Conservation (phyloP, 1,284 basidiomycete species). For the Fomitopsis schrenkii region DNA sequence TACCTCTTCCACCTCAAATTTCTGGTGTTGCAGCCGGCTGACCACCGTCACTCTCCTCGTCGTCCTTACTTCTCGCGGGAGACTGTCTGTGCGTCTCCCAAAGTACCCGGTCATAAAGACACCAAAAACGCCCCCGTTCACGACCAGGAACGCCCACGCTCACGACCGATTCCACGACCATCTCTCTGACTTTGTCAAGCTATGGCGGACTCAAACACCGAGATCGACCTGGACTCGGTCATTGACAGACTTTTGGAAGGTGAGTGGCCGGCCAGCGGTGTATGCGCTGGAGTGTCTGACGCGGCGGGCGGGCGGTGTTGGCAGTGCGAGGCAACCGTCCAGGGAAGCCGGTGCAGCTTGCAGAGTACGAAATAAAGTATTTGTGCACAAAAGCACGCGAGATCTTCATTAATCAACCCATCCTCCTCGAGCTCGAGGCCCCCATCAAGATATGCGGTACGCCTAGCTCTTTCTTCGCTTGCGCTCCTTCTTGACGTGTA, state of each 20-base stretch:
- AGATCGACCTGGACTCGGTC: slow-evolving; percentile 97
- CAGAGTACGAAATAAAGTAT: slow-evolving; percentile 96
- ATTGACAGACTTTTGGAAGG: slow-evolving; percentile 96
- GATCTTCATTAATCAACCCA: slow-evolving; percentile 96
- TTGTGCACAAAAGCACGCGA: slow-evolving; percentile 93
- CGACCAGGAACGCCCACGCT: slow-evolving; percentile 24
- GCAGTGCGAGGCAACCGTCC: slow-evolving; percentile 91
- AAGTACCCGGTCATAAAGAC: slow-evolving; percentile 13
- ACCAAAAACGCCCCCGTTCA: slow-evolving; percentile 22
- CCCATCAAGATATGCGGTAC: slow-evolving; percentile 96
- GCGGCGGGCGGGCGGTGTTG: slow-evolving; percentile 10
- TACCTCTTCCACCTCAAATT: slow-evolving; percentile 26
- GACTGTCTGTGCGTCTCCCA: slow-evolving; percentile 5
- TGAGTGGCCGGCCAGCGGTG: slow-evolving; percentile 39
- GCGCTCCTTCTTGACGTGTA: slow-evolving; percentile 5
- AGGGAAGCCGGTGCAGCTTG: slow-evolving; percentile 90
- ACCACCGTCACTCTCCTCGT: slow-evolving; percentile 10
- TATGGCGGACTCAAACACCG: slow-evolving; percentile 69
- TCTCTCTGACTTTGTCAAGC: slow-evolving; percentile 17
- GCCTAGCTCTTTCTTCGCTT: slow-evolving; percentile 21
- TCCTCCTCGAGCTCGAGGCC: slow-evolving; percentile 90
- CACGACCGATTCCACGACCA: slow-evolving; percentile 25
- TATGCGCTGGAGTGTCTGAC: slow-evolving; percentile 16
- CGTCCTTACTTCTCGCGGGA: slow-evolving; percentile 4
- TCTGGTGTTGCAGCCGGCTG: slow-evolving; percentile 29